Conservation (phyloP, 768 basidiomycete species). For the Crassisporium funariophilum region DNA sequence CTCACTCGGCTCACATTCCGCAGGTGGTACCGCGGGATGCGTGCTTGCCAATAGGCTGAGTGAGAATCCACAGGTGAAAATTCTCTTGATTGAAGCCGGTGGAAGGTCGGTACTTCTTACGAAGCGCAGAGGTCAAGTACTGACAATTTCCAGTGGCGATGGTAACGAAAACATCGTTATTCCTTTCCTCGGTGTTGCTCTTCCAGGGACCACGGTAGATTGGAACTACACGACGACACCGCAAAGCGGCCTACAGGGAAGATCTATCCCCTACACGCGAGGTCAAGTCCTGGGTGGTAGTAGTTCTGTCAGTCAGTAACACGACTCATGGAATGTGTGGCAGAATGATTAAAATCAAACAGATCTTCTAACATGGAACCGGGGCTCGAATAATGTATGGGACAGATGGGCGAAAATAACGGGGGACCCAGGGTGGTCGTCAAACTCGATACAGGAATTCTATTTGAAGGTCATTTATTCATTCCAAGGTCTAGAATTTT, state of each 20-base stretch:
- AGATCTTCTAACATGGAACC: constrained; percentile 29
- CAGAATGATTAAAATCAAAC: neutral
- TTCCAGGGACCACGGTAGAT: constrained; percentile 7
- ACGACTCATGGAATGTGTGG: neutral
- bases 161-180: constrained; percentile 3
- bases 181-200: constrained; percentile 5
- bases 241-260: constrained; percentile 22
- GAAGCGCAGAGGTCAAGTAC: neutral
- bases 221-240: constrained; percentile 29
- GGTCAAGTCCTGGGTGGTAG: constrained; percentile 31
- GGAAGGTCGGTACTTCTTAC: neutral
- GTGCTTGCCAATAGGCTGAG: neutral
- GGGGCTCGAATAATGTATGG: constrained; percentile 43
- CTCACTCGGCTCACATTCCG: neutral
- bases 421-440: constrained; percentile 49
- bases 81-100: neutral
- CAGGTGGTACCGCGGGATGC: neutral
- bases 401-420: constrained; percentile 50
- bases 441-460: constrained; percentile 23
- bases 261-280: constrained; percentile 18
- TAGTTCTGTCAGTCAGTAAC: constrained; percentile 16
- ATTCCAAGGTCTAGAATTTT: neutral
- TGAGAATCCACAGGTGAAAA: neutral
- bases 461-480: constrained; percentile 20
- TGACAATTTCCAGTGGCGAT: neutral